Percentiles rank a stretch among this genome's conserved stretches.
These are phyloP conservation scores for Xylogone sp. DNA, from an alignment of 2,329 filamentous ascomycete genomes.

Conservation along the genomic window DNA sequence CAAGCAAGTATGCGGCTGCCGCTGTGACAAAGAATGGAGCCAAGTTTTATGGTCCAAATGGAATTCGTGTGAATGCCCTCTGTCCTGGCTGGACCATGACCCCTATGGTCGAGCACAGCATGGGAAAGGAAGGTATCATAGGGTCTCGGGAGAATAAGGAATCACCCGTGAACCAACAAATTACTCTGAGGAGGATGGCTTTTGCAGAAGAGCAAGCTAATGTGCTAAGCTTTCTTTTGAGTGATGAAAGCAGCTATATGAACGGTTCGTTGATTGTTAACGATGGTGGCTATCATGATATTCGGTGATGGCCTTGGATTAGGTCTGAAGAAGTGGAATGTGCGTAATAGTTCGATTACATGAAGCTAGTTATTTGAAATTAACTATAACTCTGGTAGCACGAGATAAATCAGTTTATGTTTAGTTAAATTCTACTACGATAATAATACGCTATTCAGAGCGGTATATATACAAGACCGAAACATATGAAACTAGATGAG, in stretches of 20 bases:
- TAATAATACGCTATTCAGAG: too few species aligned
- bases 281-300: neutral
- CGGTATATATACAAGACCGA: too few species aligned
- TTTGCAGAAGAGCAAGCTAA: conserved; percentile 83
- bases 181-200: conserved; percentile 75
- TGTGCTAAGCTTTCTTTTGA: conserved; percentile 81
- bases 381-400: too few species aligned
- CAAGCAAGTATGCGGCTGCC: neutral
- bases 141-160: conserved; percentile 40
- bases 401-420: too few species aligned
- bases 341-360: too few species aligned
- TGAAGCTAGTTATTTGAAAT: too few species aligned
- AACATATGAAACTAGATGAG: too few species aligned
- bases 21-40: neutral
- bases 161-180: conserved; percentile 56
- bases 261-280: conserved; percentile 51
- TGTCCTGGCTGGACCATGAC: conserved; percentile 94
- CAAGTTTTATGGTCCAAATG: conserved; percentile 22
- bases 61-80: conserved; percentile 82
- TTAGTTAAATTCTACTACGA: too few species aligned
- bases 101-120: conserved; percentile 57
- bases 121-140: conserved; percentile 79
- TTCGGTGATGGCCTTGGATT: neutral
- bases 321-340: neutral
- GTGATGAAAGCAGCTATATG: conserved; percentile 89